These are phyloP conservation scores for Onygenales sp. DNA, from an alignment of 2,329 filamentous ascomycete species.

Conservation along the genomic window DNA sequence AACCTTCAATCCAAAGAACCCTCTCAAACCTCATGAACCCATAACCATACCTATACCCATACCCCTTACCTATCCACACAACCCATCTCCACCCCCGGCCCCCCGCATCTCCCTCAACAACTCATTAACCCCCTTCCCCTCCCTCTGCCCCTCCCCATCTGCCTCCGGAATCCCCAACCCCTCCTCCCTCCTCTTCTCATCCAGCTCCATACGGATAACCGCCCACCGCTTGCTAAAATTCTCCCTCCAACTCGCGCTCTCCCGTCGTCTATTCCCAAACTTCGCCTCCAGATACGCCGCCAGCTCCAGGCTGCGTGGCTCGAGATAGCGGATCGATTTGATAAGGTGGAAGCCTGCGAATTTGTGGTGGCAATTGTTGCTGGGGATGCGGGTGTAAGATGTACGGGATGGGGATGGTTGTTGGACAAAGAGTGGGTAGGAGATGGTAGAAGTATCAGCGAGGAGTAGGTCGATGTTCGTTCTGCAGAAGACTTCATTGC, in stretches of 20 bases:
- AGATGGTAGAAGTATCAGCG: not conserved
- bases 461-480: conserved; percentile 5
- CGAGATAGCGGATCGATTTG: conserved; percentile 5
- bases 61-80: not conserved
- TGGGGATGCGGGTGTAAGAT: not conserved
- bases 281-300: conserved; percentile 3
- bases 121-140: not conserved
- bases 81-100: not conserved
- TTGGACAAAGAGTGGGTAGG: conserved; percentile 7
- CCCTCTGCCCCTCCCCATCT: not conserved
- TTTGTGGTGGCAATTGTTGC: not conserved
- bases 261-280: not conserved
- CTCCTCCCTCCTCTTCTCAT: not conserved
- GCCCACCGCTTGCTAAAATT: not conserved
- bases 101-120: not conserved
- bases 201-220: not conserved
- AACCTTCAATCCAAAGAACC: not conserved
- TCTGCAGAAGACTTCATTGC: conserved; percentile 7
- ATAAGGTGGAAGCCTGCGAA: conserved; percentile 6
- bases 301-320: conserved; percentile 2
- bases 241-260: not conserved
- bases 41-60: not conserved
- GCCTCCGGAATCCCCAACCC: not conserved
- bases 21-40: not conserved
- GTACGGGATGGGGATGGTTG: not conserved